Evolutionary conservation across 176 grass and related monocot genomes (phyloP).

Genomic region (Bolboschoenus planiculmis): DNA sequence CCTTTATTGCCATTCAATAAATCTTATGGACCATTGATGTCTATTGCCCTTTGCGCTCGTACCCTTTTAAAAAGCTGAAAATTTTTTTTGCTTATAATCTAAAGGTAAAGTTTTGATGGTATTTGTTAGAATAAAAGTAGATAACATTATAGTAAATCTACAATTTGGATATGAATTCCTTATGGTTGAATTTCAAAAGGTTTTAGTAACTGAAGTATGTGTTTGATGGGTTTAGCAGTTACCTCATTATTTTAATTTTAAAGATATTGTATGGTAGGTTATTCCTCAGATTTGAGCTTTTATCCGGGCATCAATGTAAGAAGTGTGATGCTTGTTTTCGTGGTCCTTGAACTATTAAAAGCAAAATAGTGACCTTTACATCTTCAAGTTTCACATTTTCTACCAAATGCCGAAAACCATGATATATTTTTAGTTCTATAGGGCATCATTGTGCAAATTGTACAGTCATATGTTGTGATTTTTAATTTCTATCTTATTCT

Average conservation of each 20-base stretch:
- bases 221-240: neutral
- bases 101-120: neutral
- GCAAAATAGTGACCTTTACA: neutral
- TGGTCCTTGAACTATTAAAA: slow-evolving; percentile 13
- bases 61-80: neutral
- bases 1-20: slow-evolving; percentile 14
- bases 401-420: slow-evolving; percentile 2
- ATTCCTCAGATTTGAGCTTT: neutral
- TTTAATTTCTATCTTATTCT: slow-evolving; percentile 10
- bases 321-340: neutral
- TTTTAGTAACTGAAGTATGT: neutral
- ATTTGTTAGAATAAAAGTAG: neutral
- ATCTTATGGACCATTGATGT: slow-evolving; percentile 3
- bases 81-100: neutral
- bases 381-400: neutral
- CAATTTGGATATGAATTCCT: neutral
- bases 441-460: slow-evolving; percentile 7
- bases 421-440: slow-evolving; percentile 18
- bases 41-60: neutral
- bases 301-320: neutral
- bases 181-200: neutral
- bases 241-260: neutral
- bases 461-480: neutral
- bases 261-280: neutral
- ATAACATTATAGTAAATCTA: neutral